Conservation (phyloP, 2,329 filamentous ascomycete genomes). For the Trichoderma semiorbis region DNA sequence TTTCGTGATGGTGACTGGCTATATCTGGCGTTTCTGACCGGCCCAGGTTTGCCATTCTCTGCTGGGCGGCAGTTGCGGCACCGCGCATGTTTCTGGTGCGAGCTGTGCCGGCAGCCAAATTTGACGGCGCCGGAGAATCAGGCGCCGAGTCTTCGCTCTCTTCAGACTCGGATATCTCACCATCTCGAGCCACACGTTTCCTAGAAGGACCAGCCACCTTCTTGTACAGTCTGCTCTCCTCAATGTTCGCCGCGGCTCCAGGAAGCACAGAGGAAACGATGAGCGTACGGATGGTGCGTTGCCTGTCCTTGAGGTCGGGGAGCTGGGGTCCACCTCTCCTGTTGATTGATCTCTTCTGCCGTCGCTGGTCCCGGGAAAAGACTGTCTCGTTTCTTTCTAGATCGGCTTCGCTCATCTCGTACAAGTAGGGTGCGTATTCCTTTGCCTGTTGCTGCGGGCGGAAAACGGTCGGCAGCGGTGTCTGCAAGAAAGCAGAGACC, state of each 20-base stretch:
- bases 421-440: conserved; percentile 89
- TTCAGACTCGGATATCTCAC: conserved; percentile 80
- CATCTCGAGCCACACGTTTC: conserved; percentile 54
- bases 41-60: conserved; percentile 76
- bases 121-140: conserved; percentile 78
- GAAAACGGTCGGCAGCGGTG: conserved; percentile 79
- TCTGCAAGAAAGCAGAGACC: conserved; percentile 77
- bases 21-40: conserved; percentile 89
- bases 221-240: conserved; percentile 86
- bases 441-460: conserved; percentile 89
- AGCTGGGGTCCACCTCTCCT: conserved; percentile 86
- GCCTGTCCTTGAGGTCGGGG: conserved; percentile 93
- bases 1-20: conserved; percentile 66
- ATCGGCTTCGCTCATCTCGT: conserved; percentile 87
- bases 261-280: conserved; percentile 91
- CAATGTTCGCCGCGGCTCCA: conserved; percentile 73
- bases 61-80: conserved; percentile 80
- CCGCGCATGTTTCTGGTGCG: conserved; percentile 86
- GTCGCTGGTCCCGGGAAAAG: conserved; percentile 87
- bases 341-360: conserved; percentile 94
- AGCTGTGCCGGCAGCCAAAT: conserved; percentile 70
- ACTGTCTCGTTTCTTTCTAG: conserved; percentile 88
- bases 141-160: conserved; percentile 85
- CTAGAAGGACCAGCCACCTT: conserved; percentile 60
- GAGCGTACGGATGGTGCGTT: conserved; percentile 87